Evolutionary conservation across 1,139 yeast species (phyloP).

Genomic region (Suhomyces maxii): DNA sequence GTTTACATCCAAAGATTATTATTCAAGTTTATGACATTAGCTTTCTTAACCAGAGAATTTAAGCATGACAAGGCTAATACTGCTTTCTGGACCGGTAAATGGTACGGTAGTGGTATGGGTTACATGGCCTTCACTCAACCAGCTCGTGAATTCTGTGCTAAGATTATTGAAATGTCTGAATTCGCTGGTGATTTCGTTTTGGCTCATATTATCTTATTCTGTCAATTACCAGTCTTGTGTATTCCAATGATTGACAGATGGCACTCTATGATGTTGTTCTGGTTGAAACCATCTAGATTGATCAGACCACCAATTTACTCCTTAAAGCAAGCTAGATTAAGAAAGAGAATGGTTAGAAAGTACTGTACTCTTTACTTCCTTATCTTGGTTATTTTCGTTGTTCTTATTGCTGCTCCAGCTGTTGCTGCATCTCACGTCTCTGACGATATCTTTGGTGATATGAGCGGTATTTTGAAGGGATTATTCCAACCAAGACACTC

Average conservation of each 20-base stretch:
- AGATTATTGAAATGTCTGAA: constrained; percentile 90
- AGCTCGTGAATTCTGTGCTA: constrained; percentile 91
- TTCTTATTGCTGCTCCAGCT: constrained; percentile 90
- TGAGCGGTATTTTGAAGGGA: constrained; percentile 56
- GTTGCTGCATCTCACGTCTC: constrained; percentile 53
- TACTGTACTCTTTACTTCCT: constrained; percentile 81
- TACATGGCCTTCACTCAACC: constrained; percentile 98
- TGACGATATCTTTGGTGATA: constrained; percentile 27
- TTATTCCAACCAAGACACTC: constrained; percentile 86
- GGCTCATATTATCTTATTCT: constrained; percentile 85
- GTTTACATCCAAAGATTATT: constrained; percentile 85
- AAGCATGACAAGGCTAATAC: constrained; percentile 95
- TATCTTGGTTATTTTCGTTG: constrained; percentile 68
- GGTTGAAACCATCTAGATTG: constrained; percentile 98
- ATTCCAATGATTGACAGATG: constrained; percentile 93
- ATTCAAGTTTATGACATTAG: constrained; percentile 80
- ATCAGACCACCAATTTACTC: constrained; percentile 99
- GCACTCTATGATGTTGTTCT: constrained; percentile 98
- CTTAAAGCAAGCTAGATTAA: constrained; percentile 92
- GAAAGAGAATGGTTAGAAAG: constrained; percentile 98
- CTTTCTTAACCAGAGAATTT: constrained; percentile 90
- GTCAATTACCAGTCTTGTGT: constrained; percentile 83
- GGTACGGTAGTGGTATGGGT: constrained; percentile 96
- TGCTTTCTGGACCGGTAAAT: constrained; percentile 99
- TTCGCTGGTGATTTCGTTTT: constrained; percentile 95